Evolutionary conservation across 2,329 filamentous ascomycete genomes (phyloP).

Genomic region (Rutstroemia sp.): DNA sequence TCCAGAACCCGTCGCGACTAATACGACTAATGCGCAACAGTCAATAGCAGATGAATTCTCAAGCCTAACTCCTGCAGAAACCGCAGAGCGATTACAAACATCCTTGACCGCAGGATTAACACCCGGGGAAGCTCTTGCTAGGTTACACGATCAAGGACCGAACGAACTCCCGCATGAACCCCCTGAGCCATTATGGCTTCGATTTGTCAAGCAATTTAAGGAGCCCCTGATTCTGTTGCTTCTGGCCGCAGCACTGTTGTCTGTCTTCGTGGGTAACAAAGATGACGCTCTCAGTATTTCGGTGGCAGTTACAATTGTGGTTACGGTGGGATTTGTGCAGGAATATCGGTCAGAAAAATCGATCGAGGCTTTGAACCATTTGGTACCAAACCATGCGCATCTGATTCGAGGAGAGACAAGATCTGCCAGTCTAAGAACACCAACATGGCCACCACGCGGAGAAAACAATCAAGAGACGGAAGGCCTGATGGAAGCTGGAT

Average conservation of each 20-base stretch:
- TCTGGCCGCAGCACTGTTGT: slow-evolving; percentile 79
- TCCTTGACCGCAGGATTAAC: slow-evolving; percentile 79
- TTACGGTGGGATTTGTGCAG: slow-evolving; percentile 91
- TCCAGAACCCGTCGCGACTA: slow-evolving; percentile 2
- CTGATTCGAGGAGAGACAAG: slow-evolving; percentile 56
- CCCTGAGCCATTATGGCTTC: slow-evolving; percentile 88
- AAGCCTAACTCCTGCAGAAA: slow-evolving; percentile 68
- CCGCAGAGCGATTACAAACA: slow-evolving; percentile 68
- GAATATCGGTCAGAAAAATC: slow-evolving; percentile 98
- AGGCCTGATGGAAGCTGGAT: slow-evolving; percentile 15
- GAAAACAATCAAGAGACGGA: slow-evolving; percentile 20
- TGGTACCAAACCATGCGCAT: slow-evolving; percentile 93
- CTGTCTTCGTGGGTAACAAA: slow-evolving; percentile 83
- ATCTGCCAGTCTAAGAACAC: slow-evolving; percentile 18
- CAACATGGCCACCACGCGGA: slow-evolving; percentile 42
- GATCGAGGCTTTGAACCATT: slow-evolving; percentile 83
- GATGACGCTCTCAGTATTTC: slow-evolving; percentile 96
- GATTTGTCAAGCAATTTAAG: slow-evolving; percentile 94
- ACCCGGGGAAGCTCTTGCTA: slow-evolving; percentile 70
- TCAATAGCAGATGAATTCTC: slow-evolving; percentile 50
- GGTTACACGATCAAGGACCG: slow-evolving; percentile 73
- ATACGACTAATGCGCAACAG: slow-evolving; percentile 17
- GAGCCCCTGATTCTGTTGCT: slow-evolving; percentile 92
- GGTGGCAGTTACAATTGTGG: slow-evolving; percentile 92
- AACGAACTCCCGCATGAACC: slow-evolving; percentile 95